These are phyloP conservation scores for Salicornia ramosissima DNA, from an alignment of 148 eudicot species.

Conservation along the genomic window DNA sequence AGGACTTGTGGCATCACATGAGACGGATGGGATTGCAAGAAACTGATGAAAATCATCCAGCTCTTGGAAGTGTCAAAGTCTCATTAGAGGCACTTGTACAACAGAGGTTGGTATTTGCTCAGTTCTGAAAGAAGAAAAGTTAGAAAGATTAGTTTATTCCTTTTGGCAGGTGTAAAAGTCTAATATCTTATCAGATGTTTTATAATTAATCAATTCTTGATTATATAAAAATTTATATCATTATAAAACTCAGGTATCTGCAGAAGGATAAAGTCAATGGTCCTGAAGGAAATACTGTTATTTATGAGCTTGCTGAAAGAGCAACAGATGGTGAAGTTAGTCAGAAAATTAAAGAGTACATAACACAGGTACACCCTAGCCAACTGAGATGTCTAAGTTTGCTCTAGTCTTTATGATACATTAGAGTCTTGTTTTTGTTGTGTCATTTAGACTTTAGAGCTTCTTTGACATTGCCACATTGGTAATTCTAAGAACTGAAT, in stretches of 20 bases:
- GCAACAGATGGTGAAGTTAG: constrained; percentile 58
- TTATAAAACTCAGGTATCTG: constrained; percentile 73
- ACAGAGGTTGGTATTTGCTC: constrained; percentile 56
- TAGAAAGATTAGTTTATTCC: not conserved
- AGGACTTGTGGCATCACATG: constrained; percentile 86
- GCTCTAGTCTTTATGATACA: not conserved
- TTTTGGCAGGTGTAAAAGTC: not conserved
- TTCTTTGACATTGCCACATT: not conserved
- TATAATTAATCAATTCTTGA: not conserved
- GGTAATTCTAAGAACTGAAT: not conserved
- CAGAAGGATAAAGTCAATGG: constrained; percentile 85
- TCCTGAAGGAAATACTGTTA: constrained; percentile 70
- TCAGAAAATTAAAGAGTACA: constrained; percentile 58
- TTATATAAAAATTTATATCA: not conserved
- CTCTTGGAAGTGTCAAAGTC: constrained; percentile 60
- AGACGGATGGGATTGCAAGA: constrained; percentile 76
- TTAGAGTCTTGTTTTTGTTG: not conserved
- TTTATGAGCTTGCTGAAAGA: constrained; percentile 95
- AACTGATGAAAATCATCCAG: constrained; percentile 68
- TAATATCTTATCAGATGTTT: not conserved
- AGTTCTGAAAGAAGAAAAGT: not conserved
- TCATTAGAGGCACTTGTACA: constrained; percentile 75
- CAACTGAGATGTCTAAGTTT: not conserved
- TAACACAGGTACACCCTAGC: constrained; percentile 37
- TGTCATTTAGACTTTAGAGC: not conserved